Conservation (phyloP, 805 yeast species). For the Starmerella vitae region DNA sequence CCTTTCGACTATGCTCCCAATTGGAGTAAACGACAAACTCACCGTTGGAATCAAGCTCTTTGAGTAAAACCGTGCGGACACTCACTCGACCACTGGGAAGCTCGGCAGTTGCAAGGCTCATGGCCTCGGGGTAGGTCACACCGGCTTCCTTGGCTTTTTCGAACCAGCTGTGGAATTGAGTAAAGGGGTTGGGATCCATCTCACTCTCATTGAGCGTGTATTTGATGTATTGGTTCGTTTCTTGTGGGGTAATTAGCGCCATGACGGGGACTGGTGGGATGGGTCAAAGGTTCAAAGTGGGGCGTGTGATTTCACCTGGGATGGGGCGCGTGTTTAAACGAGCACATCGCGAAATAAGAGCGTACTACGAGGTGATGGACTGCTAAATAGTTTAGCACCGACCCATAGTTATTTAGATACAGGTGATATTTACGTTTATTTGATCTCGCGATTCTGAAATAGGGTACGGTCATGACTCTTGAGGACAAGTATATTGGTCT, state of each 20-base stretch:
- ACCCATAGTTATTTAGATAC: too few relatives aligned
- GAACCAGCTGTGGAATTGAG: slow-evolving; percentile 78
- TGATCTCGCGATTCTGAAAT: neutral
- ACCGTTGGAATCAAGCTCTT: slow-evolving; percentile 77
- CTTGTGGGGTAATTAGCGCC: slow-evolving; percentile 15
- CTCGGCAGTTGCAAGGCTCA: slow-evolving; percentile 77
- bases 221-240: slow-evolving; percentile 19
- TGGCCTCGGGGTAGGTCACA: slow-evolving; percentile 65
- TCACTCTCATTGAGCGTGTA: slow-evolving; percentile 55
- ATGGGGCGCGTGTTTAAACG: too few relatives aligned
- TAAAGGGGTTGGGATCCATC: slow-evolving; percentile 36
- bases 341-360: too few relatives aligned
- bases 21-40: slow-evolving; percentile 72
- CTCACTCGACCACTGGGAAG: slow-evolving; percentile 86
- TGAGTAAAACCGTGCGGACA: slow-evolving; percentile 69
- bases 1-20: slow-evolving; percentile 79
- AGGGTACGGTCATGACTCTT: slow-evolving; percentile 25
- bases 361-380: neutral
- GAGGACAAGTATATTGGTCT: slow-evolving; percentile 85
- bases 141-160: slow-evolving; percentile 47
- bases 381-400: neutral
- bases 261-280: too few relatives aligned
- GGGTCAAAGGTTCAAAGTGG: too few relatives aligned
- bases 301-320: too few relatives aligned
- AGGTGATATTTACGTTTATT: too few relatives aligned